Evolutionary conservation across 2,329 filamentous ascomycete genomes (phyloP), one percentile per base, ranked within the genome.

Genomic region (Arachnomyces sp.): DNA sequence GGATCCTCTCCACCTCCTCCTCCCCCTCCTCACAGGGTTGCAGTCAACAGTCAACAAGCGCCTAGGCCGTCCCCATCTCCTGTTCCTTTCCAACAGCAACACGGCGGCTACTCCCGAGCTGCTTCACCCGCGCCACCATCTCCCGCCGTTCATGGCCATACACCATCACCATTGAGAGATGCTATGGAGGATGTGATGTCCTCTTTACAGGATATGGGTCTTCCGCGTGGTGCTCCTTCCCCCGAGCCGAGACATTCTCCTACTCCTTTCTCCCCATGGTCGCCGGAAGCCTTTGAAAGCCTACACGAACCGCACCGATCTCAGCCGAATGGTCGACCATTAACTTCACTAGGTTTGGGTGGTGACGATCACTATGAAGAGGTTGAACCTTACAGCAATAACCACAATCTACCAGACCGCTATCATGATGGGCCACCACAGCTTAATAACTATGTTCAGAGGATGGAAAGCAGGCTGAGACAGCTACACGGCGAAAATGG

Each of bases 181-280:
- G 92, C 92, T 1, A 98, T 98, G 88, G 90, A 96, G 56, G 90
- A 93, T 61, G 89, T 98, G 3, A 95, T 96, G 79, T 87, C 92
- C 49, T 93, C 92, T 41, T 66, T 98, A 32, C 83, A 94, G 56
- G 88, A 89, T 44, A 86, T 98, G 71, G 82, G 82, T 13, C 71
- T 82, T 51, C 69, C 76, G 31, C 73, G 74, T 41, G 66, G 73
- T 15, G 62, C 57, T 8, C 61, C 66, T 21, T 69, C 70, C 46
- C 53, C 70, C 11, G 73, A 76, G 28, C 73, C 78, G 1, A 72
- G 78, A 31, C 67, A 74, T 1, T 61, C 61, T 36, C 52, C 56
- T 32, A 60, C 48, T 5, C 68, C 76, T 1, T 63, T 80, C 7
- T 78, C 87, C 54, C 82, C 88, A 3, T 98, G 92, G 92, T 92